Base-by-base conservation (phyloP, 768 basidiomycete species). In the Royoungia palumana region DNA sequence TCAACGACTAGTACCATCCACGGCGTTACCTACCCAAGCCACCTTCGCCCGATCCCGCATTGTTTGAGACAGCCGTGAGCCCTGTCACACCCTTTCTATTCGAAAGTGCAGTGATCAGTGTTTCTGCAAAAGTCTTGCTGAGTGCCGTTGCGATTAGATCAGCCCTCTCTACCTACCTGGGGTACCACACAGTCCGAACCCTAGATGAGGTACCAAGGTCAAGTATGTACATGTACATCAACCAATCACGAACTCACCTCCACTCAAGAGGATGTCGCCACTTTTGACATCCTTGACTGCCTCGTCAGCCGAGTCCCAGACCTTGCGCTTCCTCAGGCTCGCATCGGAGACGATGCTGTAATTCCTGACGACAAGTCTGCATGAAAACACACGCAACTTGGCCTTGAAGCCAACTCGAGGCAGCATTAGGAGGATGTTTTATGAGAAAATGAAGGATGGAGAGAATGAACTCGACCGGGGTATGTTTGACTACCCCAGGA, bases 151-250 rank as follows among this genome's bases (percentile, higher is more conserved):
- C 6, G 24, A 21, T 35, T 27, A 16, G 35, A 25, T 32, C n/a
- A 14, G 27, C 41, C 43, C 22, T 40, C 28, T 21, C 21, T 20
- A 16, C 69, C 32, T 38, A 86, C 88, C 85, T 59, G 90, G 90
- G 42, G 90, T 88, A 30, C 92, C 90, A 59, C 88, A 88, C 36
- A 89, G 70, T 28, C 93, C 92, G 63, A 95, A 95, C n/a, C 91
- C 89, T 90, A 56, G 37, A 47, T 44, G 4, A 28, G 11, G 20
- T 35, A 12, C 34, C 3, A 7, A 32, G 39, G 9, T 53, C 16
- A 20, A 45, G 24, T 6, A 36, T 3, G 16, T 10, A 13, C 19
- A 19, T 10, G 24, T 30, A 41, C 37, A 44, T 35, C 21, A n/a
- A 9, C 41, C 87, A 44, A 41, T 17, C 4, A 22, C 11, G 34